phyloP scores from a whole-genome alignment of 441 rosid genomes.

The Daphne laureola region DNA sequence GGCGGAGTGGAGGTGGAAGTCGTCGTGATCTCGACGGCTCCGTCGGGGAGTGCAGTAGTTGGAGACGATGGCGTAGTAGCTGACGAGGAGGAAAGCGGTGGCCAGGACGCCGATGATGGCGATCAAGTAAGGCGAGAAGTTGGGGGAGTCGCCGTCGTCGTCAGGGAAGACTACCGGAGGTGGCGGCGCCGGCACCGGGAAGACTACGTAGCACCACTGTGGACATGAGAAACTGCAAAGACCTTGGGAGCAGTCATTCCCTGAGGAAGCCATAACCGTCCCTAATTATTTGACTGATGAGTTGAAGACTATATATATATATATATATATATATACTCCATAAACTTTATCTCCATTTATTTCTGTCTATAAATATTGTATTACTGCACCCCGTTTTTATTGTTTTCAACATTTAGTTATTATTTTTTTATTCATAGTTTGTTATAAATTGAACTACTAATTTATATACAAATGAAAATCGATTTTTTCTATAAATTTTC shows the following conservation, averaged over 20 bases:
- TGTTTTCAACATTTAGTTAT: too few relatives aligned
- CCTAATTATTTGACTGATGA: constrained; percentile 22
- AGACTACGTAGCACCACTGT: constrained; percentile 64
- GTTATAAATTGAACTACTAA: too few relatives aligned
- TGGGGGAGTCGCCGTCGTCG: constrained; percentile 35
- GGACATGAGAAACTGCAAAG: constrained; percentile 60
- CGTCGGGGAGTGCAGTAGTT: constrained; percentile 41
- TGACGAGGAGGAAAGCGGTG: constrained; percentile 66
- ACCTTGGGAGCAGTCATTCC: constrained; percentile 69
- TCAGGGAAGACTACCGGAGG: constrained; percentile 24
- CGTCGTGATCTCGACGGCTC: constrained; percentile 24
- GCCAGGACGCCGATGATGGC: constrained; percentile 64
- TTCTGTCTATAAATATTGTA: too few relatives aligned
- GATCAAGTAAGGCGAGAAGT: constrained; percentile 68
- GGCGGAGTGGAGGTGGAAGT: constrained; percentile 29
- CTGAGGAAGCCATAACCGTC: constrained; percentile 16
- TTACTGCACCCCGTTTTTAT: too few relatives aligned
- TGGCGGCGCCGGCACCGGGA: constrained; percentile 61
- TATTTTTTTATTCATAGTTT: not conserved
- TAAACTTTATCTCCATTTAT: too few relatives aligned
- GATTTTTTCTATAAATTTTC: too few relatives aligned
- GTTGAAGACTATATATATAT: too few relatives aligned
- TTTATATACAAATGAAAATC: too few relatives aligned
- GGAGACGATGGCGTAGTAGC: constrained; percentile 67
- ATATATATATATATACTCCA: too few relatives aligned